Evolutionary conservation across 495 filamentous ascomycete species (phyloP).

Genomic region (Xylaria scruposa): DNA sequence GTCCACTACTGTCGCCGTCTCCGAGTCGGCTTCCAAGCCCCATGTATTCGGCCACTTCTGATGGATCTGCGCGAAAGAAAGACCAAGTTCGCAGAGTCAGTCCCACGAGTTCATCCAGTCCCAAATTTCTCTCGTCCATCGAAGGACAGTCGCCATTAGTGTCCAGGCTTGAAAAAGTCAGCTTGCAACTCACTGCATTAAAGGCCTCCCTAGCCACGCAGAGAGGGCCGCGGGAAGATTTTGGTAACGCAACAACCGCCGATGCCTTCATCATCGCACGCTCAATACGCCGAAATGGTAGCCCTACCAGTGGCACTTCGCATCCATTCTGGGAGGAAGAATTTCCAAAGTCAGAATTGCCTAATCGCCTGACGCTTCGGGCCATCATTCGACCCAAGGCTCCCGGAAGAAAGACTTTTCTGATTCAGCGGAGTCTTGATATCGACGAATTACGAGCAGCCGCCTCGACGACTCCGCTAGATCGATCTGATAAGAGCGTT

Average conservation of each 20-base stretch:
- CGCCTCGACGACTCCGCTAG: conserved; percentile 19
- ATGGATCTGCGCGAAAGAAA: conserved; percentile 46
- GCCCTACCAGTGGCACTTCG: neutral
- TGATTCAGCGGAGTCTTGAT: conserved; percentile 55
- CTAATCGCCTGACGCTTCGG: conserved; percentile 49
- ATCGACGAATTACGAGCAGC: conserved; percentile 51
- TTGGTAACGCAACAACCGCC: conserved; percentile 41
- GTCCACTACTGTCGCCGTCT: conserved; percentile 39
- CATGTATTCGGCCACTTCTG: conserved; percentile 44
- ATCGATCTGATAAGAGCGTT: neutral
- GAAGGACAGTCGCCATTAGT: conserved; percentile 39
- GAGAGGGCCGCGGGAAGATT: conserved; percentile 42
- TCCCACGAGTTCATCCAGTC: conserved; percentile 25
- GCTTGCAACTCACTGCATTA: conserved; percentile 28
- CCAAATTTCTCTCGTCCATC: conserved; percentile 30
- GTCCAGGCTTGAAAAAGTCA: conserved; percentile 39
- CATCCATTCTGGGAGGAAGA: conserved; percentile 27
- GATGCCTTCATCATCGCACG: conserved; percentile 50
- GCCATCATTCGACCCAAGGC: conserved; percentile 52
- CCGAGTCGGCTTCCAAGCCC: conserved; percentile 46
- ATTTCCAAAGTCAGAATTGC: neutral
- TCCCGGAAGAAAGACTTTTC: conserved; percentile 49
- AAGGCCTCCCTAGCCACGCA: conserved; percentile 30
- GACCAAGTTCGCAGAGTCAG: conserved; percentile 45
- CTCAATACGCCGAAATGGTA: conserved; percentile 43